Evolutionary conservation across 345 rosid genomes (phyloP), one percentile per base, ranked within the genome.

Genomic region (Angophora floribunda): DNA sequence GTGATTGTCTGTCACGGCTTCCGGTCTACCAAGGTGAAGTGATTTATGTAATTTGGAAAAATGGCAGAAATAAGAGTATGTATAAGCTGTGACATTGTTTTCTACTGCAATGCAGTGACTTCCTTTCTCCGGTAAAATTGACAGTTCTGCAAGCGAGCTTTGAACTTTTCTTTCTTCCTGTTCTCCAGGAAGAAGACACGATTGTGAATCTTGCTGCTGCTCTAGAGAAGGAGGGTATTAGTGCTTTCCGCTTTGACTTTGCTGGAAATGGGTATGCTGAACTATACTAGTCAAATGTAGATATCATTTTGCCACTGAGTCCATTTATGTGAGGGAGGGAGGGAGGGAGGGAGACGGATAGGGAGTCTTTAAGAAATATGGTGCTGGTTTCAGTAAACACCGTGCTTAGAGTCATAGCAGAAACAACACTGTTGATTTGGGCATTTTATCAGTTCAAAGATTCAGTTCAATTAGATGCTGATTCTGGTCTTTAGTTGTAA

Each of bases 1-100:
- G 94, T 94, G 14, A 86, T 97, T 88, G 82, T 96, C 57, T 97
- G 99, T 94, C 99, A 96, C 88, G 99, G 99, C 49, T 95, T 94
- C 89, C 91, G 87, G 90, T 94, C 98, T 28, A 90, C 87, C 85
- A 96, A 95, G 99, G 99, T 96, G 86, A 1, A 55, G 84, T 85
- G 16, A 67, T 75, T 87, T 26, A 57, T 32, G 19, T 21, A 41
- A 63, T 88, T 55, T 19, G 82, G 82, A 75, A 70, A 36, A 70
- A 70, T 70, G 82, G 24, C 13, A 36, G 13, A 70, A 75, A 75
- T 36, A 11, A 21, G 82, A 36, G 22, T 75, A 5, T 75, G 49
- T 75, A 75, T 41, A 41, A 36, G 84, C 49, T 1, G 8, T 13
- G 4, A 2, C 47, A 41, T 6, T 75, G 26, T 75, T 75, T 36